Evolutionary conservation across 805 yeast genomes (phyloP), one percentile per base, ranked within the genome.

Genomic region (Trichomonascus vanleenenianus): DNA sequence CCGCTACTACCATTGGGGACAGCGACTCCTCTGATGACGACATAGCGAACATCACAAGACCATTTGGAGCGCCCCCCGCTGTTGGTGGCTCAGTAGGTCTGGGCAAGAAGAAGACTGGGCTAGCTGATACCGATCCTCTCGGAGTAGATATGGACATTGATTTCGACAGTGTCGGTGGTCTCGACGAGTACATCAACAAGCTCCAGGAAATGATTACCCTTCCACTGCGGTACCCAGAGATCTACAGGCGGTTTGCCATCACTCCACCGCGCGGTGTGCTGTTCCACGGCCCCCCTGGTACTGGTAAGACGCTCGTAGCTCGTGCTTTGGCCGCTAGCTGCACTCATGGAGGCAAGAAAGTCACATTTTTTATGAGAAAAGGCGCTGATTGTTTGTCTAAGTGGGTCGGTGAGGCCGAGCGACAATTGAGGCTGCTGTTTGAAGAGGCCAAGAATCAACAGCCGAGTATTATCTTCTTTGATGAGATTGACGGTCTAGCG

Each of bases 381-480:
- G 99, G 98, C 52, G 97, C 98, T 0, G 98, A 93, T 63, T 85
- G 95, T 60, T 69, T 93, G 55, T 85, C 96, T 39, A 93, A 93
- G 67, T 93, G 98, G 98, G 97, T 93, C 2, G 98, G 98, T 57
- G 98, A 93, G 64, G 97, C 97, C 4, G 98, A 93, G 65, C 74
- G 98, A 53, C 97, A 93, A 62, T 70, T 93, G 50, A 70, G 98
- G 49, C 68, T 91, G 37, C 67, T 93, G 46, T 93, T 93, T 62
- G 97, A 93, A 66, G 97, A 93, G 64, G 98, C 98, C 1, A 84
- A 83, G 56, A 87, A 85, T 52, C 89, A 88, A 55, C 98, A 93
- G 65, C 98, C 98, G 2, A 78, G 95, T 6, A 91, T 93, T 46
- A 93, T 93, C 12, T 93, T 93, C 63, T 93, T 93, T 60, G 98